Evolutionary conservation across 768 basidiomycete genomes (phyloP), one percentile per base, ranked within the genome.

Genomic region (Polyporus arcularius): DNA sequence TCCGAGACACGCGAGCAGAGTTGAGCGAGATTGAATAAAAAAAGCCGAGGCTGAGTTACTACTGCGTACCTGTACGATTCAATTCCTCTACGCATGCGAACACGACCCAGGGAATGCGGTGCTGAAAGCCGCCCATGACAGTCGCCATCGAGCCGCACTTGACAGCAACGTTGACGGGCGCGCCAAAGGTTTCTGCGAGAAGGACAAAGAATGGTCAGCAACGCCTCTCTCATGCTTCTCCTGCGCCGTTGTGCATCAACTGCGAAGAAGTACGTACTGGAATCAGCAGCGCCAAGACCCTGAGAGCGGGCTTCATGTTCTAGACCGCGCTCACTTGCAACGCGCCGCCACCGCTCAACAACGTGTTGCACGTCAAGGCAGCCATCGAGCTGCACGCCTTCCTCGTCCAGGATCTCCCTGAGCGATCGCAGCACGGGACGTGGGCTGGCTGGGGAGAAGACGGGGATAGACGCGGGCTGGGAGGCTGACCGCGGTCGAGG

Each of bases 21-120:
- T 7, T 21, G 26, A 31, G 0, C 38, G 12, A 11, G 16, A 31
- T 30, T n/a, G 32, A 32, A 30, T 30, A 38, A 11, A n/a, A 18
- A 14, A 14, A 9, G 21, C 32, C 4, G 31, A 2, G 18, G 46
- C 32, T 16, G 64, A 30, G 39, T 4, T 14, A 4, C 35, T 49
- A 26, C 31, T 1, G 53, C 68, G 42, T 16, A 72, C 80, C 80
- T 14, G 79, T 79, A 21, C 79, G 76, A 56, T 80, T 80, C 38
- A 82, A 65, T 64, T 82, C 79, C 46, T 82, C 81, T 28, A 82
- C 60, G 56, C 77, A 80, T 0, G 76, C 71, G 3, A 76, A 72
- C 40, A 76, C 76, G 2, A 79, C 75, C 26, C 73, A 59, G 6
- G 79, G 79, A 1, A 80, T 62, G 57, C 76, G 57, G 46, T 80